Evolutionary conservation across 495 filamentous ascomycete genomes (phyloP).

Genomic region (Cairneyella variabilis): DNA sequence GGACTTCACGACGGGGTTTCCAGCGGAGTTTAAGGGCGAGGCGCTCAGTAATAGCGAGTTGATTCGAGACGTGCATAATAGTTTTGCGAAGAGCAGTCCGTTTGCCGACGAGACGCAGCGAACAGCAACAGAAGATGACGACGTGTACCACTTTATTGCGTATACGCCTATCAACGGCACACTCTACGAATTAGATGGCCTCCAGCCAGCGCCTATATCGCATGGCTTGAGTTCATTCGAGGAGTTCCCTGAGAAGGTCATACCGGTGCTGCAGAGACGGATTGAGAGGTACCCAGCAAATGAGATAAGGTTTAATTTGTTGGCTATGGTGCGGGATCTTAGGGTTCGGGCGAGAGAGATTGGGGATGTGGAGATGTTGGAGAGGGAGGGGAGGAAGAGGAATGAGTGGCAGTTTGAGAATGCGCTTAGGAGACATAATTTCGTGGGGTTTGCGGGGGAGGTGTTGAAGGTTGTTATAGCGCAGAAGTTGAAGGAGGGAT

Average conservation of each 20-base stretch:
- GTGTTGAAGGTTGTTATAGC: slow-evolving; percentile 78
- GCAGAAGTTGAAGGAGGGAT: slow-evolving; percentile 59
- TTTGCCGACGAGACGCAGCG: slow-evolving; percentile 86
- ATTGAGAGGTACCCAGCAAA: slow-evolving; percentile 80
- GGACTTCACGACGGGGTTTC: slow-evolving; percentile 86
- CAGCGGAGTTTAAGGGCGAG: slow-evolving; percentile 67
- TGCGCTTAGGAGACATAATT: slow-evolving; percentile 86
- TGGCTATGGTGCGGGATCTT: slow-evolving; percentile 86
- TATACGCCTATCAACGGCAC: slow-evolving; percentile 77
- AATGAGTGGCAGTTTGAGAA: slow-evolving; percentile 94
- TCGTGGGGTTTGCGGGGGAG: slow-evolving; percentile 93
- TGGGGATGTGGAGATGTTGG: slow-evolving; percentile 74
- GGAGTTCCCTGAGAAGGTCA: slow-evolving; percentile 77
- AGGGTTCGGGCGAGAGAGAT: slow-evolving; percentile 71
- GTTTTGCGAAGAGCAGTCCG: slow-evolving; percentile 81
- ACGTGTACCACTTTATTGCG: slow-evolving; percentile 97
- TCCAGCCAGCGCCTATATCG: slow-evolving; percentile 86
- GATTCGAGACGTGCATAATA: slow-evolving; percentile 90
- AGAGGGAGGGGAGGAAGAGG: slow-evolving; percentile 79
- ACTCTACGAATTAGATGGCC: slow-evolving; percentile 92
- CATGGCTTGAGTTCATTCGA: slow-evolving; percentile 70
- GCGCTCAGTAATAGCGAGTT: slow-evolving; percentile 65
- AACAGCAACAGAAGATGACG: slow-evolving; percentile 57
- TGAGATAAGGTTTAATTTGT: slow-evolving; percentile 93
- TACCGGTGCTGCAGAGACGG: slow-evolving; percentile 78